phyloP scores from a whole-genome alignment of 768 basidiomycete genomes.

The Guyanaporus albipodus region DNA sequence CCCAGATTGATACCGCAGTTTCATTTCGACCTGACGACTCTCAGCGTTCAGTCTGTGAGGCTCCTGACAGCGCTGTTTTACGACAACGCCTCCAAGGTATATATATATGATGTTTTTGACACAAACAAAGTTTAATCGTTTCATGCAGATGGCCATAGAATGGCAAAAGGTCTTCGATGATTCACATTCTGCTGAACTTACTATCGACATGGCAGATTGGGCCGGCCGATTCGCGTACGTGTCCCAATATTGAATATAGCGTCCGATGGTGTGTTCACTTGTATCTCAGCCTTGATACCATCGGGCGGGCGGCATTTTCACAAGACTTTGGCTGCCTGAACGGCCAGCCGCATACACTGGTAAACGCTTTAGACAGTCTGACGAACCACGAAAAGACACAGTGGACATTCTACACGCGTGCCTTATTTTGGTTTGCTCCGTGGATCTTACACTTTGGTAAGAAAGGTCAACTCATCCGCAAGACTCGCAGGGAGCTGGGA shows the following conservation, averaged over 20 bases:
- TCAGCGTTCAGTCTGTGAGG: slow-evolving; percentile 51
- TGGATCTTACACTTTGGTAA: slow-evolving; percentile 51
- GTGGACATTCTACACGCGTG: slow-evolving; percentile 62
- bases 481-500: slow-evolving; percentile 52
- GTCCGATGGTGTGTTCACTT: neutral
- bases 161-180: slow-evolving; percentile 48
- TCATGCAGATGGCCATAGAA: slow-evolving; percentile 39
- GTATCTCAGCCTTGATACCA: slow-evolving; percentile 48
- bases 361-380: slow-evolving; percentile 52
- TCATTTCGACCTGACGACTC: neutral
- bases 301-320: slow-evolving; percentile 59
- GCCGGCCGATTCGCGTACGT: slow-evolving; percentile 58
- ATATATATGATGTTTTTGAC: neutral
- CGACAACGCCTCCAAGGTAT: slow-evolving; percentile 47
- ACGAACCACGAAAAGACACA: slow-evolving; percentile 57
- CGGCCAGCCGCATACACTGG: slow-evolving; percentile 44
- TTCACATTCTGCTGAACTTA: slow-evolving; percentile 35
- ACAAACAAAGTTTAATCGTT: slow-evolving; percentile 3
- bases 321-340: slow-evolving; percentile 58
- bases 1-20: neutral
- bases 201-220: slow-evolving; percentile 57
- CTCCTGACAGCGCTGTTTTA: slow-evolving; percentile 49
- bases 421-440: slow-evolving; percentile 59
- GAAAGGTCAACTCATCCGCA: slow-evolving; percentile 55
- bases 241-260: neutral